A percentile compares a stretch with the other conserved stretches of the same genome.
Conservation (phyloP, 2,329 filamentous ascomycete genomes). For the Pyricularia sp. region DNA sequence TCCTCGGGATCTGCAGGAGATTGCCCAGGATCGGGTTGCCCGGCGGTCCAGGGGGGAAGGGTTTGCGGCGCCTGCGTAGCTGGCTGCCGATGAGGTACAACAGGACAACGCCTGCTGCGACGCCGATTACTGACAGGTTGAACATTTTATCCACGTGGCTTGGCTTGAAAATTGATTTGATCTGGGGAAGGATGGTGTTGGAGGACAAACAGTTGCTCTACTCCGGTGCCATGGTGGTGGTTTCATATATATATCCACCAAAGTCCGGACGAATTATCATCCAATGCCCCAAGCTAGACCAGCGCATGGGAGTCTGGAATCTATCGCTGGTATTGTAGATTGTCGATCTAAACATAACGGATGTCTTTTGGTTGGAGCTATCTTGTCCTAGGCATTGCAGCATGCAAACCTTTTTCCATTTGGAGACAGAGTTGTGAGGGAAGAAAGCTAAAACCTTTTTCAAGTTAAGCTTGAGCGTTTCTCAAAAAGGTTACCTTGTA, state of each 20-base stretch:
- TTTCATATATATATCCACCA: not conserved
- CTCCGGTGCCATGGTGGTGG: not conserved
- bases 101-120: not conserved
- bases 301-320: not conserved
- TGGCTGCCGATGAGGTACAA: not conserved
- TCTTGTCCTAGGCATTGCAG: not conserved
- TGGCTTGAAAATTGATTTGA: not conserved
- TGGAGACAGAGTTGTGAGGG: not conserved
- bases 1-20: conserved; percentile 29
- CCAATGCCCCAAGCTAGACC: no score
- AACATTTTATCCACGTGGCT: no score
- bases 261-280: not conserved
- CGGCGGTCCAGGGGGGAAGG: conserved; percentile 18
- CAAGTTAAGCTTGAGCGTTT: not conserved
- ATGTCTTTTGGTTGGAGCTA: not conserved
- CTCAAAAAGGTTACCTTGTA: not conserved
- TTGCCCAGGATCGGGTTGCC: conserved; percentile 18
- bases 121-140: not conserved
- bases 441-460: not conserved
- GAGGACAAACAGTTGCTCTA: not conserved
- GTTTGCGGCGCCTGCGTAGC: not conserved
- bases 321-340: not conserved
- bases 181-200: not conserved
- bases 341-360: not conserved
- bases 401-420: not conserved